These are phyloP conservation scores for Ambrosia hybrid DNA, from an alignment of 140 eudicot genomes.

Conservation along the genomic window DNA sequence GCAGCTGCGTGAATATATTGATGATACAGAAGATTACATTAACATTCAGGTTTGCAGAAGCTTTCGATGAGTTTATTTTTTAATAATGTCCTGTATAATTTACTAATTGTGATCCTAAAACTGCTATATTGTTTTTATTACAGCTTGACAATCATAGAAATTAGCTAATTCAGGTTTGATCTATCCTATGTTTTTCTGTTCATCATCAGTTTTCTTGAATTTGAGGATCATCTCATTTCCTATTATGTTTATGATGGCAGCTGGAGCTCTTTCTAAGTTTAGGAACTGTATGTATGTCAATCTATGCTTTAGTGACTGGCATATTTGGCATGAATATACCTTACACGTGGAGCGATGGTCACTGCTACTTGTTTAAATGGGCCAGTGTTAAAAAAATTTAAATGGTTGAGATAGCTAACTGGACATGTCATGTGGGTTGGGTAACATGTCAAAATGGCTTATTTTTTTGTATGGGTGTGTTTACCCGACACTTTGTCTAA, in stretches of 20 bases:
- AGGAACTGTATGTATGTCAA: constrained; percentile 76
- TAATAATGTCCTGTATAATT: neutral
- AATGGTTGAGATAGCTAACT: neutral
- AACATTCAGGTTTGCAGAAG: constrained; percentile 70
- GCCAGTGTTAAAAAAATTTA: constrained; percentile 35
- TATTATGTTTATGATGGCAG: constrained; percentile 39
- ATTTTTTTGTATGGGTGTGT: neutral
- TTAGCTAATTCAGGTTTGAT: constrained; percentile 85
- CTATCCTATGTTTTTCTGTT: constrained; percentile 6
- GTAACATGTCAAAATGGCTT: neutral
- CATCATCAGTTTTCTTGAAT: neutral
- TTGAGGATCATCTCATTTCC: constrained; percentile 1
- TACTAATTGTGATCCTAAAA: constrained; percentile 16
- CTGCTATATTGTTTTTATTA: constrained; percentile 14
- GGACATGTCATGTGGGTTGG: neutral
- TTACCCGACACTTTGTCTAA: neutral
- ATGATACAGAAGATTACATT: constrained; percentile 87
- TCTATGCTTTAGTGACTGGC: constrained; percentile 71
- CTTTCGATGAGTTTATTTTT: neutral
- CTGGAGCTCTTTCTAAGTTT: constrained; percentile 86
- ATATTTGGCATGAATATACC: constrained; percentile 94
- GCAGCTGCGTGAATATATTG: constrained; percentile 92
- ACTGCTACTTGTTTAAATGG: constrained; percentile 91
- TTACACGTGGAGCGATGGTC: constrained; percentile 65
- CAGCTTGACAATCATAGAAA: constrained; percentile 97